These are phyloP conservation scores for Maudiozyma barnettii DNA, from an alignment of 805 yeast genomes.

Conservation along the genomic window DNA sequence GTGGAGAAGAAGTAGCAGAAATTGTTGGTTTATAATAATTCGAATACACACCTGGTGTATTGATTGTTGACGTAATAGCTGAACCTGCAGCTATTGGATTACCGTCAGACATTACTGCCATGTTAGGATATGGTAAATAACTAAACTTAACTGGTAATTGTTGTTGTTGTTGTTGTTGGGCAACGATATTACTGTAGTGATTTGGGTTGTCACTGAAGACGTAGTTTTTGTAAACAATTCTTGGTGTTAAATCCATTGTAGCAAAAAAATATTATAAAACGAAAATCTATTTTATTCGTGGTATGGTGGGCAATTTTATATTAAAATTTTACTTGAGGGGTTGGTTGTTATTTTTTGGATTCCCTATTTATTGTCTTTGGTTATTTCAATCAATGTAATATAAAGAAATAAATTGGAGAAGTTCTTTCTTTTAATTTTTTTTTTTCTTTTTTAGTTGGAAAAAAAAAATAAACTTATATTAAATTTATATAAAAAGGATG, in stretches of 20 bases:
- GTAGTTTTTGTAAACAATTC: background rate
- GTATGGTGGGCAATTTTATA: background rate
- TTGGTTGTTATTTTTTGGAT: background rate
- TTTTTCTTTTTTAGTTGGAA: no score
- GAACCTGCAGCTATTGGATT: background rate
- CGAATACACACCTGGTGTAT: background rate
- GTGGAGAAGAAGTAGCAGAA: background rate
- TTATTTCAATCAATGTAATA: background rate
- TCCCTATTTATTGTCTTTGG: background rate
- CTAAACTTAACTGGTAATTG: background rate
- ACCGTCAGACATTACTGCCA: background rate
- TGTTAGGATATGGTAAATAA: background rate
- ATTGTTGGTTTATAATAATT: background rate
- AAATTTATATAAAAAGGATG: no score
- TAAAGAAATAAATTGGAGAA: no score
- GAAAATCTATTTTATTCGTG: background rate
- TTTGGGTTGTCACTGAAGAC: background rate
- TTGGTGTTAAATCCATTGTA: background rate
- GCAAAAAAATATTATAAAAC: no score
- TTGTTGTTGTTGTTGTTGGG: background rate
- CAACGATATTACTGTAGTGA: background rate
- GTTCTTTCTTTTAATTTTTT: no score
- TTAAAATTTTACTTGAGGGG: no score
- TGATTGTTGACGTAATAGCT: background rate
- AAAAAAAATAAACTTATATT: no score